A percentile compares a stretch with the other conserved stretches of the same genome.
phyloP scores from a whole-genome alignment of 768 basidiomycete species.

The Trametes maxima region DNA sequence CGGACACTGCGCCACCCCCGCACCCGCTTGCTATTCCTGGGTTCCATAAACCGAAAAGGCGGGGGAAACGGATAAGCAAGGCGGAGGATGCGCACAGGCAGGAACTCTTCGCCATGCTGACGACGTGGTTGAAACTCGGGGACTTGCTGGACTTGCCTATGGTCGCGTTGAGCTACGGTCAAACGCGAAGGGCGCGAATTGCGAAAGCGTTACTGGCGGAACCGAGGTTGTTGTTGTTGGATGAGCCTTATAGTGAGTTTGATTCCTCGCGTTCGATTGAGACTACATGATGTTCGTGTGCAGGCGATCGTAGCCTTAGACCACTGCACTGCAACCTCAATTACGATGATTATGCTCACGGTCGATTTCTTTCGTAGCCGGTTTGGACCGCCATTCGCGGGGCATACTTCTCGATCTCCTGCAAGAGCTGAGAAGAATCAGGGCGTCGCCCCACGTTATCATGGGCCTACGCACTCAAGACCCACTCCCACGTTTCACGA shows the following conservation, averaged over 20 bases:
- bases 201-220: conserved; percentile 69
- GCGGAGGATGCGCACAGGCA: conserved; percentile 31
- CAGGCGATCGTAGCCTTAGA: background rate
- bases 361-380: conserved; percentile 51
- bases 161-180: conserved; percentile 88
- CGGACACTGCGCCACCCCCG: conserved; percentile 39
- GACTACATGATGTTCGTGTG: background rate
- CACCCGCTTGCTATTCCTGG: conserved; percentile 29
- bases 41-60: conserved; percentile 27
- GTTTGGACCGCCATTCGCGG: conserved; percentile 68
- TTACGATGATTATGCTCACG: too few relatives aligned
- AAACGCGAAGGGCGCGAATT: conserved; percentile 86
- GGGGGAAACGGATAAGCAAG: conserved; percentile 16
- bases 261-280: background rate
- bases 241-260: conserved; percentile 84
- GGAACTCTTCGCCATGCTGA: conserved; percentile 53
- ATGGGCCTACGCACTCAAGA: conserved; percentile 73
- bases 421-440: conserved; percentile 41
- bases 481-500: conserved; percentile 69
- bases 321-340: background rate
- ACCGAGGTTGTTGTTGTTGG: conserved; percentile 80
- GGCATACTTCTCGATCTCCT: conserved; percentile 58
- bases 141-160: conserved; percentile 79
- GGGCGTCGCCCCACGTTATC: conserved; percentile 58
- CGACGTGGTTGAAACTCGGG: conserved; percentile 56